Evolutionary conservation across 73 alveolate species (phyloP).

Genomic region (Uronychia setigera): DNA sequence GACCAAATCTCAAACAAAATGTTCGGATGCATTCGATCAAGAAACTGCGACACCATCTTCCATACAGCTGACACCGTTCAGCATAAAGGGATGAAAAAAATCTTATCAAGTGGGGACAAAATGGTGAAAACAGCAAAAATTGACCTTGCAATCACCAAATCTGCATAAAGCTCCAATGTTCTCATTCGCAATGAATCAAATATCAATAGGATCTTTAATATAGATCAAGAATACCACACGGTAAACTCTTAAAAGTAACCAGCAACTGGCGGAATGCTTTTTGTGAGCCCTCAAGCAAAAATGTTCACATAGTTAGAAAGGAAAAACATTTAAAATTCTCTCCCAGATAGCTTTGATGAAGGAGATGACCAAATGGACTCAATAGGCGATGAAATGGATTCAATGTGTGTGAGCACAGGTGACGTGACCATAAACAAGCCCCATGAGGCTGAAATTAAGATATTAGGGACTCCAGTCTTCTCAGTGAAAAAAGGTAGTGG

Average conservation of each 20-base stretch:
- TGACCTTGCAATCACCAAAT: not conserved
- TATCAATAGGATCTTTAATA: too few species aligned
- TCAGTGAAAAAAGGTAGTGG: not conserved
- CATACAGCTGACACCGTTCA: not conserved
- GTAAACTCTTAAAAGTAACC: not conserved
- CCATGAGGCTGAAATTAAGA: not conserved
- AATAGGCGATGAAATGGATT: not conserved
- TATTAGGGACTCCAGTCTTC: not conserved
- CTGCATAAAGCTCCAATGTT: not conserved
- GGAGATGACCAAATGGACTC: not conserved
- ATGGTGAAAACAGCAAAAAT: not conserved
- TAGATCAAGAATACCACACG: too few species aligned
- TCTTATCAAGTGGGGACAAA: not conserved
- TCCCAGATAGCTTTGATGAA: not conserved
- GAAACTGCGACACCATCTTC: not conserved
- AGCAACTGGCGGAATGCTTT: too few species aligned
- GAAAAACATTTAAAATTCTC: not conserved
- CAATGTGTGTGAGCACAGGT: not conserved
- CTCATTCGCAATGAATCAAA: not conserved
- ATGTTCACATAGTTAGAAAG: not conserved
- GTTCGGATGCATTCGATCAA: not conserved
- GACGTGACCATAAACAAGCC: not conserved
- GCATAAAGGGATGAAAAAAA: not conserved
- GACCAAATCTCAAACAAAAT: not conserved
- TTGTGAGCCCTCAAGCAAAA: not conserved